Evolutionary conservation across 208 protist genomes (phyloP).

Genomic region (Trypanosoma brucei): DNA sequence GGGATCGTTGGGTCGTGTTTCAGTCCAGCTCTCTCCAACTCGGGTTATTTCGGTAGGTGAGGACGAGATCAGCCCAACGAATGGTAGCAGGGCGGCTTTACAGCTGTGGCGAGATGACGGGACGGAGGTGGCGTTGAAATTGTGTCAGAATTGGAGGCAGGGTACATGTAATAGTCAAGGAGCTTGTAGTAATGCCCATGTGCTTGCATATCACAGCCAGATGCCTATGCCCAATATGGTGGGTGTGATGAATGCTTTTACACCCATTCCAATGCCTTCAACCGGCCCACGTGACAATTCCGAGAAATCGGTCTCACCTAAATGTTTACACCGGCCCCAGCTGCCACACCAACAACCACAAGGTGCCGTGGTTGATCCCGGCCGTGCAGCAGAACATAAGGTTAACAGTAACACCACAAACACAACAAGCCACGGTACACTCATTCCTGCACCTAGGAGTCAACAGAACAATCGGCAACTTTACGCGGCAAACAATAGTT

Average conservation of each 20-base stretch:
- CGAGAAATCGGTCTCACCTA: slow-evolving; percentile 2
- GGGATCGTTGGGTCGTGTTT: slow-evolving; percentile 51
- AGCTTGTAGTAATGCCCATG: slow-evolving; percentile 73
- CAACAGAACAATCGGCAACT: slow-evolving; percentile 14
- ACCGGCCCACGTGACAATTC: slow-evolving; percentile 5
- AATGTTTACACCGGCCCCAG: slow-evolving; percentile 1
- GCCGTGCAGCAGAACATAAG: slow-evolving; percentile 10
- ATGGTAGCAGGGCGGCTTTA: slow-evolving; percentile 70
- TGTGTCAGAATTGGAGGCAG: slow-evolving; percentile 72
- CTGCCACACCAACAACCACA: slow-evolving; percentile 4
- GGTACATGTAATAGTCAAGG: slow-evolving; percentile 69
- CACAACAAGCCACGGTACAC: slow-evolving; percentile 13
- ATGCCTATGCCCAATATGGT: not conserved
- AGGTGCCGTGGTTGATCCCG: not conserved
- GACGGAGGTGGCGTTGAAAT: slow-evolving; percentile 52
- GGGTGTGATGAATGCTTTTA: slow-evolving; percentile 2
- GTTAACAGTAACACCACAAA: not conserved
- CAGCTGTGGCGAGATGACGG: slow-evolving; percentile 61
- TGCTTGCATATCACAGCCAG: slow-evolving; percentile 41
- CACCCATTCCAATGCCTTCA: not conserved
- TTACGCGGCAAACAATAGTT: not conserved
- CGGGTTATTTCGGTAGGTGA: slow-evolving; percentile 41
- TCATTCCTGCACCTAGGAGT: slow-evolving; percentile 25
- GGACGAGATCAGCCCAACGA: slow-evolving; percentile 75
- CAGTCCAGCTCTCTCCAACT: slow-evolving; percentile 43